Conservation (phyloP, 352 stramenopile genomes). For the Pythium aquatile region DNA sequence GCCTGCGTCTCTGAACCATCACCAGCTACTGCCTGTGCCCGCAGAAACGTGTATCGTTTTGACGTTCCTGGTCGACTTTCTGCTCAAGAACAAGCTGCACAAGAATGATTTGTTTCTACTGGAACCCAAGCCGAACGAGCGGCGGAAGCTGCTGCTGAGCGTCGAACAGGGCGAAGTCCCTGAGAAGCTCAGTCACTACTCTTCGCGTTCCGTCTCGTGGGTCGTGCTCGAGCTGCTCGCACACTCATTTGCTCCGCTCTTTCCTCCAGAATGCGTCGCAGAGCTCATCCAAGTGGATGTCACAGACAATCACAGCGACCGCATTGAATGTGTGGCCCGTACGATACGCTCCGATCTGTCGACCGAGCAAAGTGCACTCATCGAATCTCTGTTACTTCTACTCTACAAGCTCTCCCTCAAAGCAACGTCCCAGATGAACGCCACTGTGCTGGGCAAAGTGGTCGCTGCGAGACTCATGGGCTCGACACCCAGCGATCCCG, state of each 20-base stretch:
- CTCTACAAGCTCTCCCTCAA: slow-evolving; percentile 35
- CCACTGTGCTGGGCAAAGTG: slow-evolving; percentile 11
- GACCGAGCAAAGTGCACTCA: slow-evolving; percentile 24
- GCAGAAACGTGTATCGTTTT: slow-evolving; percentile 28
- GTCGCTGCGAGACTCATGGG: slow-evolving; percentile 20
- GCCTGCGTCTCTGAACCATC: not conserved
- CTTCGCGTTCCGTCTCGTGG: slow-evolving; percentile 30
- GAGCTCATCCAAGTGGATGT: not conserved
- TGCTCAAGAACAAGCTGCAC: slow-evolving; percentile 39
- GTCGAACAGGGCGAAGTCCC: slow-evolving; percentile 28
- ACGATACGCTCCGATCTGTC: slow-evolving; percentile 8
- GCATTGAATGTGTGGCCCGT: not conserved
- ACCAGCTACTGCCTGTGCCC: slow-evolving; percentile 19
- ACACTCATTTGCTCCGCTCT: slow-evolving; percentile 27
- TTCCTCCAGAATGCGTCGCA: slow-evolving; percentile 2
- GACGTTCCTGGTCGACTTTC: slow-evolving; percentile 32
- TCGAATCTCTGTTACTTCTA: slow-evolving; percentile 34
- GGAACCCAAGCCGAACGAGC: slow-evolving; percentile 26
- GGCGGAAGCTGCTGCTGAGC: slow-evolving; percentile 19
- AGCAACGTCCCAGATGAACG: slow-evolving; percentile 11
- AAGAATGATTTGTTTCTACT: slow-evolving; percentile 37
- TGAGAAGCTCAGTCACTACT: slow-evolving; percentile 28
- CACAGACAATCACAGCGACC: not conserved
- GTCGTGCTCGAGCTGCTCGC: slow-evolving; percentile 26
- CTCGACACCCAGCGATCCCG: not conserved